Conservation (phyloP, 768 basidiomycete genomes). For the Hygrophorus pudorinus region DNA sequence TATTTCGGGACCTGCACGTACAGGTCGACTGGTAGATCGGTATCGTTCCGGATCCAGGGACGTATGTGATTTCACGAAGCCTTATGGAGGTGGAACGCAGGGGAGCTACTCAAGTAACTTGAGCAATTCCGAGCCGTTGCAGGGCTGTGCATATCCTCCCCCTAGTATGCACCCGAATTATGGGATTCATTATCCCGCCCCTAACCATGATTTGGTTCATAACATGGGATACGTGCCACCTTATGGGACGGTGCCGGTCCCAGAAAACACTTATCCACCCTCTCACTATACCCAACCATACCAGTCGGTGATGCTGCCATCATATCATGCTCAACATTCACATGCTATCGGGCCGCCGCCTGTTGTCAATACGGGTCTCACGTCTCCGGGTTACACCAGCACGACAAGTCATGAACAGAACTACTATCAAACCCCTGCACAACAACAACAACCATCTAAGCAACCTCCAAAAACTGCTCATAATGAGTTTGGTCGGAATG, state of each 20-base stretch:
- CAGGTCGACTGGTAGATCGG: conserved; percentile 18
- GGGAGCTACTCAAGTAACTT: neutral
- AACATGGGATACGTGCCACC: neutral
- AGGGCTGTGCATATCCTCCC: too few species aligned
- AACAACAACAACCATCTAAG: too few species aligned
- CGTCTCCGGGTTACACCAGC: too few species aligned
- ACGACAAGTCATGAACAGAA: too few species aligned
- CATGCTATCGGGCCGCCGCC: neutral
- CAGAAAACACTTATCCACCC: neutral
- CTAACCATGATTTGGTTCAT: neutral
- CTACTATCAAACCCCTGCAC: too few species aligned
- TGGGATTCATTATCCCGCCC: neutral
- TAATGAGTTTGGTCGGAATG: too few species aligned
- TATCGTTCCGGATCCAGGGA: conserved; percentile 20
- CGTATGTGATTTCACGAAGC: conserved; percentile 12
- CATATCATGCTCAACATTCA: neutral
- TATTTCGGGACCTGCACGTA: conserved; percentile 15
- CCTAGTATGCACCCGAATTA: too few species aligned
- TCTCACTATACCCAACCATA: neutral
- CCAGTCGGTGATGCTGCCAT: neutral
- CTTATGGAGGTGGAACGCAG: neutral
- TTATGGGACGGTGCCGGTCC: neutral
- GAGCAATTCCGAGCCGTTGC: neutral
- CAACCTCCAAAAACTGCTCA: too few species aligned
- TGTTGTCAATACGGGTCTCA: too few species aligned